phyloP scores from a whole-genome alignment of 768 basidiomycete genomes.

The Rhizopogon vulgaris region DNA sequence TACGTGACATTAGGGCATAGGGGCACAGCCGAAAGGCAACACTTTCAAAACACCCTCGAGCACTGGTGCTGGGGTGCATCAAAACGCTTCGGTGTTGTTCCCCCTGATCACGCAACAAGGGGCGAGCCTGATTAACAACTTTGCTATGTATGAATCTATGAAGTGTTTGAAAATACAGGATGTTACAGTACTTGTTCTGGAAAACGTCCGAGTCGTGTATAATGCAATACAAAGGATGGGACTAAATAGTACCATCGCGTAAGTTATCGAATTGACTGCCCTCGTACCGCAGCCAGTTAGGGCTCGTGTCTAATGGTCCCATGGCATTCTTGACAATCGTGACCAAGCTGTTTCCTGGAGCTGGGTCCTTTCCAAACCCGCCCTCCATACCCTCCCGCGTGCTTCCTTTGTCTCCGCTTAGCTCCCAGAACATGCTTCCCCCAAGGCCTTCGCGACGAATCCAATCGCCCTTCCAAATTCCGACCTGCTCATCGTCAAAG shows the following conservation, averaged over 20 bases:
- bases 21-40: too few relatives aligned
- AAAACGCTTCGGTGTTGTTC: too few relatives aligned
- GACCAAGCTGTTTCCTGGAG: conserved; percentile 67
- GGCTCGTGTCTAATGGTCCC: conserved; percentile 60
- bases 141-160: too few relatives aligned
- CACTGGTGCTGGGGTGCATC: too few relatives aligned
- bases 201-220: too few relatives aligned
- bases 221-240: neutral
- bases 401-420: conserved; percentile 79
- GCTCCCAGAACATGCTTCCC: conserved; percentile 94
- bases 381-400: conserved; percentile 66
- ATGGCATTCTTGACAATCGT: conserved; percentile 72
- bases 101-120: too few relatives aligned
- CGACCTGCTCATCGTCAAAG: conserved; percentile 71
- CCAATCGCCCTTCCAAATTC: conserved; percentile 70
- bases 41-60: too few relatives aligned
- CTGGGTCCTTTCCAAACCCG: conserved; percentile 68
- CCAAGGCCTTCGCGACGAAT: conserved; percentile 72
- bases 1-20: neutral
- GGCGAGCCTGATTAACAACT: too few relatives aligned
- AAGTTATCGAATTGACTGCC: conserved; percentile 77
- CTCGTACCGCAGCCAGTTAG: conserved; percentile 82
- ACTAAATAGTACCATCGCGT: conserved; percentile 51
- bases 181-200: too few relatives aligned
- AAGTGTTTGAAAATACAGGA: too few relatives aligned